Base-by-base conservation (phyloP, 2,329 filamentous ascomycete genomes). In the Fusarium buharicum region DNA sequence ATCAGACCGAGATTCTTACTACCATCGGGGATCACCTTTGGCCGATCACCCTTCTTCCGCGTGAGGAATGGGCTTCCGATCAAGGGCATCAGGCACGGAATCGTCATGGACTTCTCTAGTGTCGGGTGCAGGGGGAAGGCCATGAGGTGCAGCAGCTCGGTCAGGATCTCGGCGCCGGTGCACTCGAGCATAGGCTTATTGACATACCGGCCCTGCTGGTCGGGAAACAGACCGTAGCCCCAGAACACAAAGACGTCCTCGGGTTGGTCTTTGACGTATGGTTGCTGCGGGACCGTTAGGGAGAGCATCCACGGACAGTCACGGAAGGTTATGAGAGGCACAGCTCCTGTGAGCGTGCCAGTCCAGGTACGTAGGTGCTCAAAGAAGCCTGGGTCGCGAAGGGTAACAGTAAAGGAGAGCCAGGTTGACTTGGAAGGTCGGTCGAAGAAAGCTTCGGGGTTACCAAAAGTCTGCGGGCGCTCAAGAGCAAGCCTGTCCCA, bases 261-360 rank as follows among this genome's bases (percentile, higher is more conserved):
- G 0, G 68, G 68, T 6, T 70, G 68, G 0, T 70, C 66, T 18
- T 57, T 70, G 12, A 70, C 47, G 4, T 70, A 70, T 0, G 68
- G 68, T 6, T 70, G 68, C 8, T 67, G 53, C 0, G 68, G 68
- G 2, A 70, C 44, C 0, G 68, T 70, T 6, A 70, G 45, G 3
- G 68, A 70, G 4, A 70, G 41, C 65, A 70, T 70, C 68, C 68
- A 70, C 0, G 68, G 68, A 13, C 68, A 70, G 38, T 70, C 68
- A 1, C 68, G 59, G 55, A 70, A 71, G 9, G 68, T 70, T 24
- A 70, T 54, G 3, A 70, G 43, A 12, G 68, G 67, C 3, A 70
- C 64, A 4, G 64, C 55, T 6, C 68, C 68, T 0, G 62, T 70
- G 2, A 61, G 45, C 0, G 68, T 70, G 2, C 68, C 68, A 0